Evolutionary conservation across 768 basidiomycete species (phyloP), one percentile per base, ranked within the genome.

Genomic region (Russula sp.): DNA sequence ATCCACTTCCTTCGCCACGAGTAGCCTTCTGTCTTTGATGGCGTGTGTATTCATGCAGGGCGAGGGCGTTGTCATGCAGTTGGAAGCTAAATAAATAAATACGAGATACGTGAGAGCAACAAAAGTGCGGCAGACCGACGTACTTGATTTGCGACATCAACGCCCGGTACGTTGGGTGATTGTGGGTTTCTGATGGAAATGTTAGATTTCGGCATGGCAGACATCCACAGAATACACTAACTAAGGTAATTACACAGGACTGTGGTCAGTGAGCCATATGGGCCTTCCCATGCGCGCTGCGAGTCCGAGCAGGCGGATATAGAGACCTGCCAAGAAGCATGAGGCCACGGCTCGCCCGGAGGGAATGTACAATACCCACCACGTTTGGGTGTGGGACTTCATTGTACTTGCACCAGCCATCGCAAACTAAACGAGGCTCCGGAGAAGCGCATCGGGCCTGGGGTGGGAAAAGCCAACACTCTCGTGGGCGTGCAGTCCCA

Each of bases 261-360:
- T 37, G 59, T 62, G 6, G 69, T 70, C 49, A 70, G 62, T 34
- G 70, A 70, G n/a, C 62, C 65, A 31, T 67, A 66, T 0, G 68
- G 65, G 7, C 61, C 59, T 34, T 71, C 69, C 66, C 67, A 70
- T 13, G 70, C 66, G 44, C 42, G 39, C 49, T 71, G 70, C 34
- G 59, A 37, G 37, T 72, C 71, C 44, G 67, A 62, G 42, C 70
- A 71, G 0, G 69, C 66, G 1, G 70, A 67, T 4, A 71, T 31
- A 3, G 69, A 70, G 2, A 66, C 27, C 66, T 66, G 37, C 31
- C 6, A 40, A 32, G 18, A 37, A 20, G 16, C 6, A 20, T 60
- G 49, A 63, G 52, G 39, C 2, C 11, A 52, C 22, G 3, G 32
- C 22, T 8, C 27, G 9, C 7, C 13, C 3, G 18, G 6, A 9